Base-by-base conservation (phyloP, 192 early-diverging fungal genomes). In the Backusella tarrabulga region DNA sequence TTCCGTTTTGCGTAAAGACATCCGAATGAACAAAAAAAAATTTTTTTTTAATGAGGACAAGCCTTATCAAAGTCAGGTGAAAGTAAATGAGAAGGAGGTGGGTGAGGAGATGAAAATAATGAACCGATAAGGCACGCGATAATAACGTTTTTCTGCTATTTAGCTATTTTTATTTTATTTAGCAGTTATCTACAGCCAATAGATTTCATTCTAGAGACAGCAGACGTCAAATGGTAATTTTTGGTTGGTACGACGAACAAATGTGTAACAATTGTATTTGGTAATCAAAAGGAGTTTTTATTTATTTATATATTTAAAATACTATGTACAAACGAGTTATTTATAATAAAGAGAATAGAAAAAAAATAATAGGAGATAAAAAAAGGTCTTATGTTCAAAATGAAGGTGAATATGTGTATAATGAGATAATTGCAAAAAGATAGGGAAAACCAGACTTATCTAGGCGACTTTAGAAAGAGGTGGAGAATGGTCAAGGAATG, bases 381-480 rank as follows among this genome's bases (percentile, higher is more conserved):
- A 19, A 7, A n/a, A 19, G n/a, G 46, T 50, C 46, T n/a, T 50
- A 50, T 50, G 46, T 50, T 50, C 46, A 50, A 50, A 50, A 50
- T 50, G 46, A 50, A 17, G 19, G 46, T 50, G 8, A 40, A 12
- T 44, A 44, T 50, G 46, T 50, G 15, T 50, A 17, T 6, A 17
- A 40, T 40, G 38, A 40, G 38, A 40, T 40, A 40, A 40, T 40
- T 50, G 46, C n/a, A n/a, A n/a, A n/a, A 50, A 19, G 34, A 19
- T 19, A 19, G 32, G 32, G 19, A 34, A 41, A 40, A 36, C 41
- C 41, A 42, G 44, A 44, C 32, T 38, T 9, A 6, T 50, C 52
- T 79, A 74, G 42, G 77, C 77, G 32, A 74, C 67, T 21, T 67
- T 66, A 60, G 71, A 60, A 34, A 34, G 36, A 70, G 56, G 56